phyloP scores from a whole-genome alignment of 352 stramenopile genomes.

The Pythium graminicola region DNA sequence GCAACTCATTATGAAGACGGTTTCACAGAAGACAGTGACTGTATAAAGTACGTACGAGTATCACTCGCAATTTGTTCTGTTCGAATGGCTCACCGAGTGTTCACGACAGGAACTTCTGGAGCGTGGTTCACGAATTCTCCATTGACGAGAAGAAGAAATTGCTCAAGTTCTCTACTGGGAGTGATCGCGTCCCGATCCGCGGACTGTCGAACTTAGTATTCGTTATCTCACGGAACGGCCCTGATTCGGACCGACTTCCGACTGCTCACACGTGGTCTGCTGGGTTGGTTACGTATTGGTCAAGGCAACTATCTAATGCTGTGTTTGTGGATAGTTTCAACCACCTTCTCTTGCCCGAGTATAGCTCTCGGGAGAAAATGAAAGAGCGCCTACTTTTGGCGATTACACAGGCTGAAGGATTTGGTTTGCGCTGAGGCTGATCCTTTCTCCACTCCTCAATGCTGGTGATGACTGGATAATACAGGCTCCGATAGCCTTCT shows the following conservation, averaged over 20 bases:
- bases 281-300: not conserved
- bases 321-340: slow-evolving; percentile 66
- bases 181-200: slow-evolving; percentile 76
- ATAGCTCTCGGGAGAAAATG: slow-evolving; percentile 68
- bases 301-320: not conserved
- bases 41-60: slow-evolving; percentile 39
- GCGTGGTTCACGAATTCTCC: slow-evolving; percentile 66
- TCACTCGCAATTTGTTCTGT: not conserved
- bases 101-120: slow-evolving; percentile 63
- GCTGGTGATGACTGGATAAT: not conserved
- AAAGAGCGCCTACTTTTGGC: slow-evolving; percentile 68
- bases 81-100: not conserved
- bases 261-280: slow-evolving; percentile 80
- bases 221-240: slow-evolving; percentile 78
- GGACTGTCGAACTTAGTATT: slow-evolving; percentile 76
- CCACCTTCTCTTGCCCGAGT: slow-evolving; percentile 81
- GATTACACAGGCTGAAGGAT: slow-evolving; percentile 81
- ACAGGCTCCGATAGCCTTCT: not conserved
- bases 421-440: slow-evolving; percentile 56
- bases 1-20: slow-evolving; percentile 73
- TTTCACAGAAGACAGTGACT: slow-evolving; percentile 54
- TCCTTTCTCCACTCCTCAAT: not conserved
- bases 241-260: slow-evolving; percentile 75
- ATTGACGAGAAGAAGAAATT: slow-evolving; percentile 84
- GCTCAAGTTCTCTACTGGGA: slow-evolving; percentile 80